These are phyloP conservation scores for Quillaja saponaria DNA, from an alignment of 306 rosid genomes.

Conservation along the genomic window DNA sequence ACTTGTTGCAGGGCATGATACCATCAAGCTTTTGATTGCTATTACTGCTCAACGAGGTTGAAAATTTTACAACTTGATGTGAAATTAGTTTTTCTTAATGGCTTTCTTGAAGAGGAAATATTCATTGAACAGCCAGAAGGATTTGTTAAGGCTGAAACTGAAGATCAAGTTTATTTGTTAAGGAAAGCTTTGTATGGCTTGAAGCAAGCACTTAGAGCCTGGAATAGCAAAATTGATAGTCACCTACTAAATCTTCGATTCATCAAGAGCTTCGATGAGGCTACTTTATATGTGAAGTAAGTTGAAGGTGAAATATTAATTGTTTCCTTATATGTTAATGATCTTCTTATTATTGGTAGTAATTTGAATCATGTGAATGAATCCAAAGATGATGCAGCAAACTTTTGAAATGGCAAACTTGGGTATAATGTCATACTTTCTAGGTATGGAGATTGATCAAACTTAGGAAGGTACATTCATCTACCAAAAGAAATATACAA, in stretches of 20 bases:
- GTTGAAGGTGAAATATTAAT: background rate
- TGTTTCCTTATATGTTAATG: too few species aligned
- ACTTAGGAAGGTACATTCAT: background rate
- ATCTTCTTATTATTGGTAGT: too few species aligned
- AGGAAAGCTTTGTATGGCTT: background rate
- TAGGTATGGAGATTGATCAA: too few species aligned
- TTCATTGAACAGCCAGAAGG: background rate
- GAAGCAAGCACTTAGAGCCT: background rate
- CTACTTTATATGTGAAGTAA: background rate
- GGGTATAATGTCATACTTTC: too few species aligned
- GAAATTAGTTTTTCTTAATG: background rate
- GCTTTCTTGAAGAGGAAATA: background rate
- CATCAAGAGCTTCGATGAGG: too few species aligned
- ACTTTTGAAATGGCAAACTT: too few species aligned
- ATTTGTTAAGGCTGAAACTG: background rate
- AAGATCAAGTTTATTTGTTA: background rate
- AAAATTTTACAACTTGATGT: background rate
- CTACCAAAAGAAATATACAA: background rate
- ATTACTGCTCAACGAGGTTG: background rate
- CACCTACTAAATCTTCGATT: background rate
- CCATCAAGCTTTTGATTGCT: background rate
- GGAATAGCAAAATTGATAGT: background rate
- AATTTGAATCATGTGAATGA: too few species aligned
- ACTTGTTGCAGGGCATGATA: background rate
- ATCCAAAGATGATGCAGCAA: too few species aligned